Percentiles rank a stretch among this genome's conserved stretches.
Evolutionary conservation across 2,329 filamentous ascomycete genomes (phyloP).

Genomic region (Exserohilum turcica): DNA sequence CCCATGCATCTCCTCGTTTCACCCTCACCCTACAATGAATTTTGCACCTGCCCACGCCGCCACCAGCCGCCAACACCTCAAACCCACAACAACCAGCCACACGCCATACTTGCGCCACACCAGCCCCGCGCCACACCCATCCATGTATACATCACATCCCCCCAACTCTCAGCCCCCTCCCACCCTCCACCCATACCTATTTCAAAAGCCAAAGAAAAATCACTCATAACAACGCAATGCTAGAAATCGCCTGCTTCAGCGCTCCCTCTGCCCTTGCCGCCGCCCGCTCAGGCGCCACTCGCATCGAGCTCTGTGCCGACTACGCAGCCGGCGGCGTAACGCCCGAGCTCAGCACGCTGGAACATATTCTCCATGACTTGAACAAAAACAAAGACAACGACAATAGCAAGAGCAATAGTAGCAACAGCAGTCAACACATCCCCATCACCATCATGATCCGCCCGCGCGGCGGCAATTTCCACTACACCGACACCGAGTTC

Average conservation of each 20-base stretch:
- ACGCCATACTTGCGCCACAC: not conserved
- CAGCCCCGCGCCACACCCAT: not conserved
- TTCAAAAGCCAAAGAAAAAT: too few relatives aligned
- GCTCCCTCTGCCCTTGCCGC: slow-evolving; percentile 52
- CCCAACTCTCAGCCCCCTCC: not conserved
- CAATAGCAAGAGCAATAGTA: too few relatives aligned
- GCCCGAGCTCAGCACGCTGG: slow-evolving; percentile 38
- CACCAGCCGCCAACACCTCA: not conserved
- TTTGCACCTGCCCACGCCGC: too few relatives aligned
- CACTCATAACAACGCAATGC: slow-evolving; percentile 37
- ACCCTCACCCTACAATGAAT: too few relatives aligned
- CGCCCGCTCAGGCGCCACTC: slow-evolving; percentile 51
- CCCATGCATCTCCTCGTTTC: too few relatives aligned
- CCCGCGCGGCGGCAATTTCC: slow-evolving; percentile 54
- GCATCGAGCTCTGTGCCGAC: slow-evolving; percentile 58
- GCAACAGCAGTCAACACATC: slow-evolving; percentile 33
- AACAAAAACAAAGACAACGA: too few relatives aligned
- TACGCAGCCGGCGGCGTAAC: slow-evolving; percentile 52
- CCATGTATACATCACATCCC: not conserved
- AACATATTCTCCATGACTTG: slow-evolving; percentile 25
- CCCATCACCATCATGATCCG: slow-evolving; percentile 62
- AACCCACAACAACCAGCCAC: not conserved
- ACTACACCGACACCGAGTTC: slow-evolving; percentile 51
- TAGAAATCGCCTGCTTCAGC: slow-evolving; percentile 59
- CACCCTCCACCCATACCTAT: not conserved